These are phyloP conservation scores for Neopestalotiopsis rosae DNA, from an alignment of 2,329 filamentous ascomycete species.

Conservation along the genomic window DNA sequence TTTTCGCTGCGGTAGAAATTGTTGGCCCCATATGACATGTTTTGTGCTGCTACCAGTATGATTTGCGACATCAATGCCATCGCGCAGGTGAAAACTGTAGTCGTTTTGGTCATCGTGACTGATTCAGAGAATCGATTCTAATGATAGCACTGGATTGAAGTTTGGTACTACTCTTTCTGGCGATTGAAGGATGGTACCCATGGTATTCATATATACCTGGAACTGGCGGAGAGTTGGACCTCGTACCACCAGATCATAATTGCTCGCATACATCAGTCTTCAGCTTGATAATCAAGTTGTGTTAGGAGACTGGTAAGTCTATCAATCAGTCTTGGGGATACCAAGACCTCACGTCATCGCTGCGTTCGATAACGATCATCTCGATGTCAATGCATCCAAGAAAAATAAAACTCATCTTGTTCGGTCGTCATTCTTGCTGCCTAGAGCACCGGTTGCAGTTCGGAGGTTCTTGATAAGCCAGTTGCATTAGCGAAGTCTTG, in stretches of 20 bases:
- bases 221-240: neutral
- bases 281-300: neutral
- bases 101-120: neutral
- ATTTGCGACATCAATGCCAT: neutral
- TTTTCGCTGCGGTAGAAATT: neutral
- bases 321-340: neutral
- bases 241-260: neutral
- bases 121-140: neutral
- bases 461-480: neutral
- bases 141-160: neutral
- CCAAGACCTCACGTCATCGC: neutral
- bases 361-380: neutral
- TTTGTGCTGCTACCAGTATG: neutral
- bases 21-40: neutral
- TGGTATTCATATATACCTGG: neutral
- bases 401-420: neutral
- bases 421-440: neutral
- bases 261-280: neutral
- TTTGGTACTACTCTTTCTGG: too few species aligned
- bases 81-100: neutral
- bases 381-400: neutral
- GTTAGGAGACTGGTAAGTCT: neutral
- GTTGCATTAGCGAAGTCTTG: neutral
- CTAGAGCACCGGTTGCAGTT: neutral
- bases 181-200: neutral